Conservation (phyloP, 2,329 filamentous ascomycete genomes). For the Chaetoscypha palmicola region DNA sequence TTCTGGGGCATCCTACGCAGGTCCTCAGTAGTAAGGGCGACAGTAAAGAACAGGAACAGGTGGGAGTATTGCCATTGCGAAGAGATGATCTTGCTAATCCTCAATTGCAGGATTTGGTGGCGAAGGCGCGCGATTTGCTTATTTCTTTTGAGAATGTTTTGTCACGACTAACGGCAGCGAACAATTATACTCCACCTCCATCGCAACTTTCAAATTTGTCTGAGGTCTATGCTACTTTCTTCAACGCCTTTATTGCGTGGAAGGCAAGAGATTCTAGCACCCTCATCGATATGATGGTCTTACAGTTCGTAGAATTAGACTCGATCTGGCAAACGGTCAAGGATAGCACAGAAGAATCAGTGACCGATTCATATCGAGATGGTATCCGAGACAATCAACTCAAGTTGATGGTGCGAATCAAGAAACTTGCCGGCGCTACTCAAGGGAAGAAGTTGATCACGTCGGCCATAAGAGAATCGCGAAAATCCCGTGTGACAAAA, state of each 20-base stretch:
- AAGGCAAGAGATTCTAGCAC: conserved; percentile 73
- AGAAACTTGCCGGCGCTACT: conserved; percentile 66
- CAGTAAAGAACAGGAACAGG: conserved; percentile 50
- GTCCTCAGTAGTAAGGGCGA: conserved; percentile 68
- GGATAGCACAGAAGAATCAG: conserved; percentile 65
- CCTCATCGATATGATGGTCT: conserved; percentile 76
- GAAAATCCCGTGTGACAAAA: conserved; percentile 56
- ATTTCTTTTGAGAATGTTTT: conserved; percentile 72
- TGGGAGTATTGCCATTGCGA: conserved; percentile 40
- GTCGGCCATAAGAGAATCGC: conserved; percentile 65
- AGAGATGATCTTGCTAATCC: conserved; percentile 52
- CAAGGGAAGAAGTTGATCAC: conserved; percentile 66
- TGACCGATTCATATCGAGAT: conserved; percentile 68
- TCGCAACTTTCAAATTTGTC: conserved; percentile 56
- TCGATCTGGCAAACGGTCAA: conserved; percentile 80
- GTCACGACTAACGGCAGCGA: conserved; percentile 56
- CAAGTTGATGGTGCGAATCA: conserved; percentile 71
- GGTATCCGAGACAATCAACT: conserved; percentile 78
- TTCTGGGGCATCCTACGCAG: conserved; percentile 70
- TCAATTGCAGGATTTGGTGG: conserved; percentile 63
- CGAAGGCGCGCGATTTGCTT: conserved; percentile 69
- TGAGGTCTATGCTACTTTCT: conserved; percentile 65
- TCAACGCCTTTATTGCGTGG: conserved; percentile 76
- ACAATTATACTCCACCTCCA: conserved; percentile 59
- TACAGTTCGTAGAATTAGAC: conserved; percentile 78